phyloP scores from a whole-genome alignment of 2,329 filamentous ascomycete genomes.

The Cladosporium sp. region DNA sequence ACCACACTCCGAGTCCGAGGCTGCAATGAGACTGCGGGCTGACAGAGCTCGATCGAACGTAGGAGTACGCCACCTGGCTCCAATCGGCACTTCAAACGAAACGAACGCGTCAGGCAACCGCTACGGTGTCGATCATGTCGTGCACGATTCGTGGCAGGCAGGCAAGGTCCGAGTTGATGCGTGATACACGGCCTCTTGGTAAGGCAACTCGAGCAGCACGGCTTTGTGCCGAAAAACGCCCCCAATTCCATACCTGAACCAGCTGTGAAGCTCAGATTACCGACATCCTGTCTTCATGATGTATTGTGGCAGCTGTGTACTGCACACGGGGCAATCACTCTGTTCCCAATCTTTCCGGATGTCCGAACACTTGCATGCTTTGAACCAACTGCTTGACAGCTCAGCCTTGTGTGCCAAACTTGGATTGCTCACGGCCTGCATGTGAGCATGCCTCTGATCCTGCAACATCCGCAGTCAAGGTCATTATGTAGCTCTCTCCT shows the following conservation, averaged over 20 bases:
- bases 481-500: neutral
- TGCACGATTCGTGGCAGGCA: neutral
- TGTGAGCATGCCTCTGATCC: neutral
- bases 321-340: neutral
- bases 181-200: neutral
- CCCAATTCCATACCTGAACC: neutral
- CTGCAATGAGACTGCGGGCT: neutral
- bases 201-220: neutral
- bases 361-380: neutral
- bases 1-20: conserved; percentile 4
- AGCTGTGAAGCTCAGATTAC: neutral
- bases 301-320: neutral
- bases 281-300: neutral
- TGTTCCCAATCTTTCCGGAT: neutral
- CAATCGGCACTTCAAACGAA: neutral
- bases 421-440: neutral
- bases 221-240: neutral
- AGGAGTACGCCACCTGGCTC: neutral
- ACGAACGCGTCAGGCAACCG: neutral
- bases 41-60: neutral
- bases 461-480: neutral
- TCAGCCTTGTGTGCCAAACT: neutral
- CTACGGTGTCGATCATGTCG: neutral
- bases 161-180: neutral
- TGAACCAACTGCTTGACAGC: neutral